Evolutionary conservation across 225 moss, liverwort and hornwort species (phyloP).

Genomic region (Bryum argenteum): DNA sequence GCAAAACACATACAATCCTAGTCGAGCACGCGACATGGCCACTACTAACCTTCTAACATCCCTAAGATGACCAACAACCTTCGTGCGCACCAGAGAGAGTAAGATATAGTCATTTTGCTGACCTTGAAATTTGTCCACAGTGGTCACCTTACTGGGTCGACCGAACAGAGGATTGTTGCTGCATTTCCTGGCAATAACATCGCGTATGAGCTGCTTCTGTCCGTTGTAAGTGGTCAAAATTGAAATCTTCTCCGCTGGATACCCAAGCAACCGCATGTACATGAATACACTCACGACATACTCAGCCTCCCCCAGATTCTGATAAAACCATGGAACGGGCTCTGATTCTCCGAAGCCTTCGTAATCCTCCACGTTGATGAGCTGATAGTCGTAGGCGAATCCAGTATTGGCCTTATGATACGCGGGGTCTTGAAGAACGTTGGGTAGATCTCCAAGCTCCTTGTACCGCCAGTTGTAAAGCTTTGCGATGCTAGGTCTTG

Average conservation of each 20-base stretch:
- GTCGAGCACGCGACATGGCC: conserved; percentile 97
- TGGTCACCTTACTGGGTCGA: conserved; percentile 95
- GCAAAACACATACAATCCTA: conserved; percentile 95
- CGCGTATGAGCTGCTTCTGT: conserved; percentile 96
- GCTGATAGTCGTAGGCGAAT: conserved; percentile 88
- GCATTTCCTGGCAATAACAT: conserved; percentile 87
- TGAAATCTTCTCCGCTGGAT: conserved; percentile 90
- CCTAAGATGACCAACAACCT: conserved; percentile 92
- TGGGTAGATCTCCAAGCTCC: conserved; percentile 88
- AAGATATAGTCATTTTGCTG: conserved; percentile 99
- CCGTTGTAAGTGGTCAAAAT: conserved; percentile 97
- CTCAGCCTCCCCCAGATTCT: conserved; percentile 98
- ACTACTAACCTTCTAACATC: conserved; percentile 97
- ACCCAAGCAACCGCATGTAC: conserved; percentile 93
- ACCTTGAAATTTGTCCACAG: conserved; percentile 97
- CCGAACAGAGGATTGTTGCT: conserved; percentile 91
- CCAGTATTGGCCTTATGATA: conserved; percentile 88
- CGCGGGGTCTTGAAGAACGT: conserved; percentile 67
- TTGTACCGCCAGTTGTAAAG: conserved; percentile 98
- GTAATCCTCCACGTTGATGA: conserved; percentile 90
- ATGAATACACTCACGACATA: conserved; percentile 96
- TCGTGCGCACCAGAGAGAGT: conserved; percentile 86
- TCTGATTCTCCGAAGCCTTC: conserved; percentile 90
- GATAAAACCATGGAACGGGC: conserved; percentile 92
- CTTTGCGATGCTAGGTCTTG: conserved; percentile 89